Conservation (phyloP, 2,329 filamentous ascomycete species). For the Ceratocystiopsis sp. region DNA sequence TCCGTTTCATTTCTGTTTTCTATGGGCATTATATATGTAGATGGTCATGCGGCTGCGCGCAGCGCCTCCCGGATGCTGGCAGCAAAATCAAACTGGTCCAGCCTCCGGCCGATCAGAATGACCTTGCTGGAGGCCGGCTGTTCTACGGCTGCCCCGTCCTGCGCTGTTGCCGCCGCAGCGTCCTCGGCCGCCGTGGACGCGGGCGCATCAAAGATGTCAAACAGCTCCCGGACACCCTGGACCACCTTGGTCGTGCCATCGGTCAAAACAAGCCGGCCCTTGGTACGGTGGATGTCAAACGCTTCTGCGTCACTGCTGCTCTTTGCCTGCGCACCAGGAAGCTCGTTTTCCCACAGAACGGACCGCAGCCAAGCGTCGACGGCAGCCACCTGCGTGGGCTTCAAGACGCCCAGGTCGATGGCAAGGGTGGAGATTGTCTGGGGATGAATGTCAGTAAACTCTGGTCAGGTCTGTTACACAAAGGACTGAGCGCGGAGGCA, state of each 20-base stretch:
- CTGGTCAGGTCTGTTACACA: too few relatives aligned
- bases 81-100: slow-evolving; percentile 34
- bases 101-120: slow-evolving; percentile 43
- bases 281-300: slow-evolving; percentile 78
- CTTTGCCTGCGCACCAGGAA: slow-evolving; percentile 24
- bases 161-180: slow-evolving; percentile 9
- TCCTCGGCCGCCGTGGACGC: slow-evolving; percentile 13
- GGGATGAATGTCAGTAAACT: not conserved
- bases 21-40: not conserved
- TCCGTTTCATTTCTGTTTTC: not conserved
- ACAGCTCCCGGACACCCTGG: slow-evolving; percentile 84
- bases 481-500: not conserved
- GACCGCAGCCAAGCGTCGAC: slow-evolving; percentile 72
- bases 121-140: slow-evolving; percentile 32
- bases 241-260: slow-evolving; percentile 57
- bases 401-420: slow-evolving; percentile 46
- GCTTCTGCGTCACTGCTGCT: slow-evolving; percentile 11
- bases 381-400: slow-evolving; percentile 34
- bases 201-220: slow-evolving; percentile 63
- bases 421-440: slow-evolving; percentile 74
- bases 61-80: slow-evolving; percentile 17
- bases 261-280: slow-evolving; percentile 54
- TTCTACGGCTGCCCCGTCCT: slow-evolving; percentile 4
- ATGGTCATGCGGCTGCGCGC: not conserved
- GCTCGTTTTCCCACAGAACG: slow-evolving; percentile 62